Evolutionary conservation across 352 stramenopile species (phyloP).

Genomic region (Globisporangium echinulatum): DNA sequence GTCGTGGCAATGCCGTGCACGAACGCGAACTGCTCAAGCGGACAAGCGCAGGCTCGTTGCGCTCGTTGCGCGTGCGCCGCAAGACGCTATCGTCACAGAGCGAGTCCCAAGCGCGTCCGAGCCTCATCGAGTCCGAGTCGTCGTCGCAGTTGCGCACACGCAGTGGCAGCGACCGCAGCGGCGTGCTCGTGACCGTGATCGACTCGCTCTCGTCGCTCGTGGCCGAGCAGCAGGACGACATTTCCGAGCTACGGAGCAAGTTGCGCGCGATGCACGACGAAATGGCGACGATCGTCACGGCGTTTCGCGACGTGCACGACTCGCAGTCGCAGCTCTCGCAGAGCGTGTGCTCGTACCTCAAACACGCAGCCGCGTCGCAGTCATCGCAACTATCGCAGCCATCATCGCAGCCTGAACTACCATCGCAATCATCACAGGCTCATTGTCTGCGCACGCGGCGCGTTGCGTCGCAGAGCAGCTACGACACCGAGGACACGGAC

Average conservation of each 20-base stretch:
- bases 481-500: constrained; percentile 12
- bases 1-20: neutral
- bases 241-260: constrained; percentile 9
- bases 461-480: neutral
- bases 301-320: constrained; percentile 15
- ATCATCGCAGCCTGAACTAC: too few relatives aligned
- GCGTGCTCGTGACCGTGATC: constrained; percentile 32
- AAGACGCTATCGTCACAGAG: neutral
- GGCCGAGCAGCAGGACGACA: constrained; percentile 35
- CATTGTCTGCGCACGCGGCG: neutral
- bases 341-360: constrained; percentile 10
- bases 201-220: constrained; percentile 36
- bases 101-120: neutral
- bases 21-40: neutral
- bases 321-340: constrained; percentile 11
- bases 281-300: constrained; percentile 3
- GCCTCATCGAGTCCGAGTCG: constrained; percentile 14
- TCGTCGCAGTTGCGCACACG: constrained; percentile 19
- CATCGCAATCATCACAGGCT: too few relatives aligned
- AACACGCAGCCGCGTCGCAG: constrained; percentile 1
- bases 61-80: constrained; percentile 1
- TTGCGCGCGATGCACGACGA: constrained; percentile 5
- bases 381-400: neutral
- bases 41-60: neutral
- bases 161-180: constrained; percentile 15